These are phyloP conservation scores for Sclerotinia minor DNA, from an alignment of 2,329 filamentous ascomycete species.

Conservation along the genomic window DNA sequence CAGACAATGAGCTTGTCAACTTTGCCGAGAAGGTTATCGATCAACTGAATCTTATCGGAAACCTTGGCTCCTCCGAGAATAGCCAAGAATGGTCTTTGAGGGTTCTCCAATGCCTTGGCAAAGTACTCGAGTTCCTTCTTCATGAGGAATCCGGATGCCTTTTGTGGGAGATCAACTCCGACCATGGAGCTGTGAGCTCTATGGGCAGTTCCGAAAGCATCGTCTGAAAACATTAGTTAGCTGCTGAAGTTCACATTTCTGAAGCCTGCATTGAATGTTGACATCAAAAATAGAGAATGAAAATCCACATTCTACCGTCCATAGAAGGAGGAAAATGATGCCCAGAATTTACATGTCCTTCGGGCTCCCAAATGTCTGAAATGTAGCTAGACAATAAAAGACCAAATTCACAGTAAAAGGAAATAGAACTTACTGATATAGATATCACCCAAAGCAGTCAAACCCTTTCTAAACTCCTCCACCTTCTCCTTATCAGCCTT, in stretches of 20 bases:
- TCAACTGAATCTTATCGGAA: conserved; percentile 99
- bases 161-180: conserved; percentile 90
- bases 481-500: conserved; percentile 96
- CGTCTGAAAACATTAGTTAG: conserved; percentile 57
- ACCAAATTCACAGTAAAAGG: background rate
- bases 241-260: background rate
- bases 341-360: background rate
- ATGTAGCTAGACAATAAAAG: background rate
- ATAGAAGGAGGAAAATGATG: background rate
- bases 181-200: conserved; percentile 99
- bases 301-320: background rate
- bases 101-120: conserved; percentile 89
- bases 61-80: conserved; percentile 98
- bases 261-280: background rate
- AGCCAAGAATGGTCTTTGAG: conserved; percentile 93
- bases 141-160: conserved; percentile 96
- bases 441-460: conserved; percentile 92
- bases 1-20: conserved; percentile 96
- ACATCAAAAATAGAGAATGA: background rate
- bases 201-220: conserved; percentile 97
- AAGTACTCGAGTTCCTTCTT: conserved; percentile 99
- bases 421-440: conserved; percentile 76
- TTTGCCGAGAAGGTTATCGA: conserved; percentile 98
- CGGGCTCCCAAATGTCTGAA: background rate
- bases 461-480: conserved; percentile 87